Evolutionary conservation across 1,284 basidiomycete species (phyloP).

Genomic region (Trametes pubescens): DNA sequence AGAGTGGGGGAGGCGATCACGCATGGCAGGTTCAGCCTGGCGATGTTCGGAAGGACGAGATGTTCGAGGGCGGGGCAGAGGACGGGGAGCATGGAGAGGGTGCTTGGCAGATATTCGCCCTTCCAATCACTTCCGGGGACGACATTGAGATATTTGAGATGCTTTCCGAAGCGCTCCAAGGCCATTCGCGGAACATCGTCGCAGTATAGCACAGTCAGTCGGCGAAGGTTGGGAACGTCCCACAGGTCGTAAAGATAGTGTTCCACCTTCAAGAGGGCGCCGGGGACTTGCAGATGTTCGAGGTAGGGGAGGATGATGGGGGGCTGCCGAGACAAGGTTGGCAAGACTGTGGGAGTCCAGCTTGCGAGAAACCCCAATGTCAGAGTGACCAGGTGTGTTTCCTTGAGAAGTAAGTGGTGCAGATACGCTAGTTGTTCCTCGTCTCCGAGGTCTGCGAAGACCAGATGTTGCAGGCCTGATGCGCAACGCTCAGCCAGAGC

Average conservation of each 20-base stretch:
- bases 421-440: not conserved
- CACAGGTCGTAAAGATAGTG: not conserved
- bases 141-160: slow-evolving; percentile 7
- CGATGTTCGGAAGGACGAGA: not conserved
- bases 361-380: not conserved
- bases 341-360: not conserved
- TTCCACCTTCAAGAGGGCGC: not conserved
- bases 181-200: not conserved
- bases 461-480: not conserved
- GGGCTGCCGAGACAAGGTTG: not conserved
- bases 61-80: slow-evolving; percentile 9
- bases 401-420: not conserved
- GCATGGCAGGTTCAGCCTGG: slow-evolving; percentile 1
- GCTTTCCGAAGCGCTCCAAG: not conserved
- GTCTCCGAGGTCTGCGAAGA: not conserved
- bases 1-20: slow-evolving; percentile 11
- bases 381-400: not conserved
- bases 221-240: not conserved
- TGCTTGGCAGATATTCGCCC: not conserved
- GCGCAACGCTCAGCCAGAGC: slow-evolving; percentile 1
- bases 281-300: not conserved
- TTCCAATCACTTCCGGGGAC: not conserved
- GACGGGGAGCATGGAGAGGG: not conserved
- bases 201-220: slow-evolving; percentile 10
- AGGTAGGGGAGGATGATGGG: slow-evolving; percentile 1